phyloP scores from a whole-genome alignment of 805 yeast species.

The Teunomyces stri region DNA sequence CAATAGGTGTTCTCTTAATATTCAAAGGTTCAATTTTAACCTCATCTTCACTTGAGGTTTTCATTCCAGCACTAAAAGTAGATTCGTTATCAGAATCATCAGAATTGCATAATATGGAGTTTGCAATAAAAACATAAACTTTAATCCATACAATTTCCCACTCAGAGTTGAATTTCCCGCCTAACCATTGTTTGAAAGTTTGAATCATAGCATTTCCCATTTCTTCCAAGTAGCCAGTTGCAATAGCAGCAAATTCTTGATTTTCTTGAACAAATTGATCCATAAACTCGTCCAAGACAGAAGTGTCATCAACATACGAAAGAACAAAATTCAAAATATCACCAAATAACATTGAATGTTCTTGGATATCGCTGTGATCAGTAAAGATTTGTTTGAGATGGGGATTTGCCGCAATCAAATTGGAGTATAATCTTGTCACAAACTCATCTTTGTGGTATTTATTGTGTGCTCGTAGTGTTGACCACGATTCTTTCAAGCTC shows the following conservation, averaged over 20 bases:
- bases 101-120: constrained; percentile 28
- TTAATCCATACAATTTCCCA: constrained; percentile 41
- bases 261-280: constrained; percentile 32
- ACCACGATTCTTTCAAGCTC: constrained; percentile 33
- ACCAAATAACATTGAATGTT: constrained; percentile 34
- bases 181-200: constrained; percentile 37
- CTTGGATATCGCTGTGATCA: constrained; percentile 18
- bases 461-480: constrained; percentile 25
- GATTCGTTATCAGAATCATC: constrained; percentile 24
- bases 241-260: constrained; percentile 20
- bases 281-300: constrained; percentile 32
- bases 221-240: constrained; percentile 36
- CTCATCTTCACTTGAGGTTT: constrained; percentile 10
- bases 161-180: constrained; percentile 26
- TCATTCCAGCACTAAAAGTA: constrained; percentile 10
- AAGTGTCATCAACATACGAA: constrained; percentile 26
- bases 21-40: constrained; percentile 28
- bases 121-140: constrained; percentile 40
- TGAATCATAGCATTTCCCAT: constrained; percentile 40
- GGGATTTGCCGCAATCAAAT: constrained; percentile 32
- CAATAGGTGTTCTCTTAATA: constrained; percentile 10
- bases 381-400: constrained; percentile 25
- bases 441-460: constrained; percentile 30
- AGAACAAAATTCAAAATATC: constrained; percentile 35
- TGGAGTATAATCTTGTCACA: constrained; percentile 28